Evolutionary conservation across 2,329 filamentous ascomycete species (phyloP).

Genomic region (Alternaria sp.): DNA sequence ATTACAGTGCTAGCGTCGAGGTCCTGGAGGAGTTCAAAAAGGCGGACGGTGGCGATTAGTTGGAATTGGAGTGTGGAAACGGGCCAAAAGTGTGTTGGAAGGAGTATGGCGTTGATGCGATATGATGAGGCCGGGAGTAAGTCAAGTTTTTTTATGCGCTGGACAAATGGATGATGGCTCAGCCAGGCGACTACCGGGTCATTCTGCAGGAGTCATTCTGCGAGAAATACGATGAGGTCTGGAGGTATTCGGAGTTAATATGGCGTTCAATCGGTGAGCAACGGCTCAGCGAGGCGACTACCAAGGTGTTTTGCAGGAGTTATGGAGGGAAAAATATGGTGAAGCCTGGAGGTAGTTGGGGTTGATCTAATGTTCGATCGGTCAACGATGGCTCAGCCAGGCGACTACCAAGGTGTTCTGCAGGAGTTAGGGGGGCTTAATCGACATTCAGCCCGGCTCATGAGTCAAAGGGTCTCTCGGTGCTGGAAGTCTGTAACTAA

Average conservation of each 20-base stretch:
- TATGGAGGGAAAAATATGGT: neutral
- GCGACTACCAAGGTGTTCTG: neutral
- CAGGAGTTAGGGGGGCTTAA: neutral
- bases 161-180: accelerated
- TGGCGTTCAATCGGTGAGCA: neutral
- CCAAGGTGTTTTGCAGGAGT: neutral
- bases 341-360: neutral
- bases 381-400: neutral
- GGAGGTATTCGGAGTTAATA: neutral
- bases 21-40: conserved; percentile 26
- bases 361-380: neutral
- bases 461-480: too few species aligned
- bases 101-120: neutral
- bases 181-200: neutral
- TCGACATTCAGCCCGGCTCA: too few species aligned
- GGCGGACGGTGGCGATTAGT: conserved; percentile 2
- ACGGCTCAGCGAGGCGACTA: neutral
- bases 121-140: conserved; percentile 2
- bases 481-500: neutral
- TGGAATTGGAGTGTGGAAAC: neutral
- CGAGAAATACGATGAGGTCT: neutral
- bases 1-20: conserved; percentile 16
- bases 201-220: neutral
- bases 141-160: neutral
- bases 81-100: neutral